A percentile compares a stretch with the other conserved stretches of the same genome.
These are phyloP conservation scores for Hypomyces perniciosus DNA, from an alignment of 2,329 filamentous ascomycete species.

Conservation along the genomic window DNA sequence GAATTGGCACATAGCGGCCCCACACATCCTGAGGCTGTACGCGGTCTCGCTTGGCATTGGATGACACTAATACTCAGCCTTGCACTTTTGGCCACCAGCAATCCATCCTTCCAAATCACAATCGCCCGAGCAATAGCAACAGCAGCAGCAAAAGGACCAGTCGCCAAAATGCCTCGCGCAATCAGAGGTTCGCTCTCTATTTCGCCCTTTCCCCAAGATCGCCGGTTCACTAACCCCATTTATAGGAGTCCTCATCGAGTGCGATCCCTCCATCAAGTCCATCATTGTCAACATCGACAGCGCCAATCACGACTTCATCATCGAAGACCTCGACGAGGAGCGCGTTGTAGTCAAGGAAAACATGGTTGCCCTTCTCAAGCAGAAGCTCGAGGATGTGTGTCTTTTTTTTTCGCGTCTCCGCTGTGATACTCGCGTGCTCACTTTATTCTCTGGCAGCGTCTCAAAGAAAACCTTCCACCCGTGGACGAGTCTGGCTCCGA, in stretches of 20 bases:
- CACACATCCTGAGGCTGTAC: too few species aligned
- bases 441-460: conserved; percentile 29
- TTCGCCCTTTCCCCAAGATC: conserved; percentile 4
- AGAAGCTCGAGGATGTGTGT: conserved; percentile 60
- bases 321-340: conserved; percentile 74
- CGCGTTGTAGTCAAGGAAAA: conserved; percentile 69
- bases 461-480: conserved; percentile 47
- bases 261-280: conserved; percentile 81
- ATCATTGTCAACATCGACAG: conserved; percentile 74
- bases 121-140: not conserved
- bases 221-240: not conserved
- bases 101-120: not conserved
- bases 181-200: conserved; percentile 42
- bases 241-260: conserved; percentile 68
- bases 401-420: not conserved
- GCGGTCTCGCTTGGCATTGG: too few species aligned
- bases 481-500: conserved; percentile 49
- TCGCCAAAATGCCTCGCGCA: conserved; percentile 47
- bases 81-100: not conserved
- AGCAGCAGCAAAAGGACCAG: not conserved
- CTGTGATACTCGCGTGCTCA: not conserved
- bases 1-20: too few species aligned
- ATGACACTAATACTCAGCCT: not conserved
- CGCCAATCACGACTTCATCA: conserved; percentile 65
- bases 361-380: conserved; percentile 63